Evolutionary conservation across 2,329 filamentous ascomycete species (phyloP).

Genomic region (Thielaviopsis punctulata): DNA sequence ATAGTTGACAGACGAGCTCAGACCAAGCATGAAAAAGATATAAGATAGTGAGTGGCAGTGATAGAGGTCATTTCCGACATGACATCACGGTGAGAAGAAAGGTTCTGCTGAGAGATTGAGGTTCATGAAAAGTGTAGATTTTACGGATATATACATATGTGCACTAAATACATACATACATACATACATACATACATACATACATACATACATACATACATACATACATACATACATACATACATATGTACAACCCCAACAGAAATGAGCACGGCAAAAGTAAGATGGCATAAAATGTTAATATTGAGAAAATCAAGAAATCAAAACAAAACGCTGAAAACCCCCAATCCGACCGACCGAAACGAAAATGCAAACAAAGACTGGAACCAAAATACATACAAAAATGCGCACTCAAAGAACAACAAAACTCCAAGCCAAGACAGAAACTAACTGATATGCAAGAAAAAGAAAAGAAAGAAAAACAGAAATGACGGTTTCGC

Average conservation of each 20-base stretch:
- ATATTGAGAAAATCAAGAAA: neutral
- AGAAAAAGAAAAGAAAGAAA: constrained; percentile 12
- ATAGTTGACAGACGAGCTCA: no score
- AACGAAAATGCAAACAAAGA: neutral
- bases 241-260: no score
- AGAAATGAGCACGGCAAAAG: neutral
- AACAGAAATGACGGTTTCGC: neutral
- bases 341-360: neutral
- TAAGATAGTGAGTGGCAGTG: neutral
- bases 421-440: constrained; percentile 1
- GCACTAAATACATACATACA: no score
- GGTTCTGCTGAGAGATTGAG: neutral
- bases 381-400: neutral
- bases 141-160: no score
- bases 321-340: neutral
- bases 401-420: no score
- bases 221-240: no score
- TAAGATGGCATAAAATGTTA: neutral
- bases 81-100: neutral
- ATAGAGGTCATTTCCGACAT: neutral
- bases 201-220: no score
- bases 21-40: no score
- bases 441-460: constrained; percentile 4
- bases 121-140: no score
- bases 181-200: no score